Evolutionary conservation across 352 stramenopile genomes (phyloP).

Genomic region (Halophytophthora batemanensis): DNA sequence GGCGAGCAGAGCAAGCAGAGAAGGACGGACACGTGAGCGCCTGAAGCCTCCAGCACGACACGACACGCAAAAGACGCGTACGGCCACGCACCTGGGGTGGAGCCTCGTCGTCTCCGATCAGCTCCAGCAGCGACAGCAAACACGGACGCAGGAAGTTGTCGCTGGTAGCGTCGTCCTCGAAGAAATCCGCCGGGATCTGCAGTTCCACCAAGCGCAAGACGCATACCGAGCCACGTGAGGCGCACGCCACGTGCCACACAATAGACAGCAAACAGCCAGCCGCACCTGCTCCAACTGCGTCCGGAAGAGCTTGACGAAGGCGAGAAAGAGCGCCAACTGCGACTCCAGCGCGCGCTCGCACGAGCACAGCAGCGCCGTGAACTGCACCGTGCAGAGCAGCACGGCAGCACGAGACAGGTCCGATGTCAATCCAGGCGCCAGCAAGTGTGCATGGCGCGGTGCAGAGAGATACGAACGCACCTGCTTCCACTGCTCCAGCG

Average conservation of each 20-base stretch:
- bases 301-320: slow-evolving; percentile 58
- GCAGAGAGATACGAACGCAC: slow-evolving; percentile 15
- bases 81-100: slow-evolving; percentile 27
- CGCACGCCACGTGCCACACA: neutral
- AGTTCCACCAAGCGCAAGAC: neutral
- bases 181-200: slow-evolving; percentile 70
- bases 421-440: neutral
- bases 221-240: neutral
- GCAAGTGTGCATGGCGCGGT: neutral
- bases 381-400: slow-evolving; percentile 30
- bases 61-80: neutral
- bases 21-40: neutral
- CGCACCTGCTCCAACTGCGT: slow-evolving; percentile 55
- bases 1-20: neutral
- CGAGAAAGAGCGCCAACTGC: slow-evolving; percentile 40
- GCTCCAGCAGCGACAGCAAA: slow-evolving; percentile 60
- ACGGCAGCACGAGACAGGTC: neutral
- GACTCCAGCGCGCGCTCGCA: slow-evolving; percentile 49
- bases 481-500: slow-evolving; percentile 94
- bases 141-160: slow-evolving; percentile 66
- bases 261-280: neutral
- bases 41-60: neutral
- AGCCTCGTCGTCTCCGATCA: slow-evolving; percentile 45
- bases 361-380: slow-evolving; percentile 57
- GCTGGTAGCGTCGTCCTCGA: slow-evolving; percentile 54